phyloP scores from a whole-genome alignment of 2,329 filamentous ascomycete species.

The Alternaria postmessia region DNA sequence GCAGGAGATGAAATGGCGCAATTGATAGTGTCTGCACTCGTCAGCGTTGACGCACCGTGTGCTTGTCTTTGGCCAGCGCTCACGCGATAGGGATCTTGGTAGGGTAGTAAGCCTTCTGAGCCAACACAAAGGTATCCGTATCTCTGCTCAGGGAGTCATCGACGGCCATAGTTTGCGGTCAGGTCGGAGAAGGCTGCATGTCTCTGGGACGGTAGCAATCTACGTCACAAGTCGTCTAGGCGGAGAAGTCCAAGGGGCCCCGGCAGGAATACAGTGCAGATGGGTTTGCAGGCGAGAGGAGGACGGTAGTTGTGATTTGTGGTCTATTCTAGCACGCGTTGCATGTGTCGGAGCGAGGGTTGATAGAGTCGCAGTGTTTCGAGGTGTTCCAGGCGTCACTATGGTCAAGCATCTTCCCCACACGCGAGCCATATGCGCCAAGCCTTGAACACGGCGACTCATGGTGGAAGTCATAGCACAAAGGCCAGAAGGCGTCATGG shows the following conservation, averaged over 20 bases:
- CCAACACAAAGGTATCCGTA: conserved; percentile 55
- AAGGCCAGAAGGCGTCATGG: background rate
- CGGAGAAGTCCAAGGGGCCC: conserved; percentile 1
- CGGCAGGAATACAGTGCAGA: background rate
- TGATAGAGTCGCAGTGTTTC: conserved; percentile 13
- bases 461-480: background rate
- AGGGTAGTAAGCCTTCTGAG: conserved; percentile 57
- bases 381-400: conserved; percentile 15
- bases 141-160: conserved; percentile 55
- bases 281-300: background rate
- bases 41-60: conserved; percentile 20
- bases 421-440: conserved; percentile 20
- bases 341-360: conserved; percentile 1
- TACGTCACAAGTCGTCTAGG: conserved; percentile 23
- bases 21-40: conserved; percentile 76
- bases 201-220: conserved; percentile 24
- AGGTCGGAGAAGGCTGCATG: conserved; percentile 39
- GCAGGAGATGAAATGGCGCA: conserved; percentile 88
- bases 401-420: conserved; percentile 22
- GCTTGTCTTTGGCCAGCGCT: conserved; percentile 22
- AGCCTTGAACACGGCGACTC: conserved; percentile 11
- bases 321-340: background rate
- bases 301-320: background rate
- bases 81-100: conserved; percentile 59
- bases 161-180: conserved; percentile 49